Conservation (phyloP, 768 basidiomycete species). For the Asterophora parasitica region DNA sequence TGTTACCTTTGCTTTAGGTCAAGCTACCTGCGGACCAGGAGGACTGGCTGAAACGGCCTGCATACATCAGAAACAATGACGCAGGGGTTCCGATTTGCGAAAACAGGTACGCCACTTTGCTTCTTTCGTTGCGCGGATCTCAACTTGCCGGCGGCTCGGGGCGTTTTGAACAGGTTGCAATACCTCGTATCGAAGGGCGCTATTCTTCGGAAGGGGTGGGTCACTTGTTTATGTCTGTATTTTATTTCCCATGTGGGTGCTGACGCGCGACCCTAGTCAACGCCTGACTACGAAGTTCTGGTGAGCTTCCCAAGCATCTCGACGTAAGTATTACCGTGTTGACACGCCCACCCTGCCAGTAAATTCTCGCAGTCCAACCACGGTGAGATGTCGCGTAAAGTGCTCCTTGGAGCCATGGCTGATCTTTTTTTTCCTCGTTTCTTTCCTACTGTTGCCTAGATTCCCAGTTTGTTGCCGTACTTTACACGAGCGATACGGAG, state of each 20-base stretch:
- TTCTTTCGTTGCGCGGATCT: slow-evolving; percentile 16
- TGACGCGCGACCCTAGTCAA: slow-evolving; percentile 46
- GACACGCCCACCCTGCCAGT: slow-evolving; percentile 28
- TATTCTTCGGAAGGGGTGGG: slow-evolving; percentile 80
- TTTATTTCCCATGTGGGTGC: slow-evolving; percentile 16
- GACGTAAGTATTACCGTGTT: background rate
- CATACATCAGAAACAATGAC: slow-evolving; percentile 75
- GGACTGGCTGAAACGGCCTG: slow-evolving; percentile 81
- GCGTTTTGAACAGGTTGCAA: slow-evolving; percentile 53
- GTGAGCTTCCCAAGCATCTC: slow-evolving; percentile 32
- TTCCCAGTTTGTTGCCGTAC: slow-evolving; percentile 73
- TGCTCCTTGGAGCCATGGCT: no score
- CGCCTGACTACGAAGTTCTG: slow-evolving; percentile 80
- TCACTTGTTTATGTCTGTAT: slow-evolving; percentile 13
- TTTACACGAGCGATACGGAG: slow-evolving; percentile 76
- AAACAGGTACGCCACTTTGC: slow-evolving; percentile 53
- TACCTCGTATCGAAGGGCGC: slow-evolving; percentile 87
- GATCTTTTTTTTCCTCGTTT: no score
- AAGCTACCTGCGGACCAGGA: slow-evolving; percentile 86
- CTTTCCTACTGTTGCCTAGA: slow-evolving; percentile 38
- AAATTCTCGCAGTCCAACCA: slow-evolving; percentile 70
- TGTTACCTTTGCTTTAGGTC: slow-evolving; percentile 41
- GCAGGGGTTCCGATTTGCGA: slow-evolving; percentile 78
- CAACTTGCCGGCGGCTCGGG: slow-evolving; percentile 23
- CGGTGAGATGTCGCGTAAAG: slow-evolving; percentile 22